Base-by-base conservation (phyloP, 108 stramenopile genomes). In the Chaetoceros muelleri region DNA sequence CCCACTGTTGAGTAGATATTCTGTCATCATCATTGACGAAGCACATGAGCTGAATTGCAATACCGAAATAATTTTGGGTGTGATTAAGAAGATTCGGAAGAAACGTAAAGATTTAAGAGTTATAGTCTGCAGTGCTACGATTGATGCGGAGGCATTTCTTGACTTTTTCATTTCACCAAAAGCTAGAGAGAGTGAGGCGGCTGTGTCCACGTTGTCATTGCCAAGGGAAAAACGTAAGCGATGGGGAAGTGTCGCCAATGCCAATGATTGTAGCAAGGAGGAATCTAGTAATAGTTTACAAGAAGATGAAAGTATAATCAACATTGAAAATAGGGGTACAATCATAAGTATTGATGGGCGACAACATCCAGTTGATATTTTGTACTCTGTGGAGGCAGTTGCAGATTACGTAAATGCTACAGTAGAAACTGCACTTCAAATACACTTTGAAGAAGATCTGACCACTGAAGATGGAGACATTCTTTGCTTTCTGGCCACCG, bases 51-150 rank as follows among this genome's bases (percentile, higher is more conserved):
- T 95, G 29, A 90, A 71, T 30, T 26, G 94, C 13, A 84, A 95
- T 71, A 86, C 82, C 3, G 97, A 98, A 58, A 76, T 89, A 44
- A 63, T 98, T 27, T 61, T 96, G 61, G 97, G 97, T 10, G 56
- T 93, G 21, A 53, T 96, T 28, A 85, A 90, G 64, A 82, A 95
- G 63, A 83, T 93, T 64, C 73, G 91, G 28, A 62, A 87, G 53
- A 75, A 72, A 61, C 63, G 86, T 34, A 67, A 70, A 21, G 75
- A 84, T 49, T 67, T 99, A 34, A 61, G 95, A 22, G 68, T 99
- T 20, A 80, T 99, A 21, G 77, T 99, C 27, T 96, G 96, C 65
- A 95, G 93, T 61, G 99, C 99, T 22, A 98, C 97, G 0, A 78
- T 98, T 47, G 95, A 99, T 70, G 96, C 94, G 1, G 68, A 94